Conservation (phyloP, 305 asterid genomes). For the Solanum aculeatissimum region DNA sequence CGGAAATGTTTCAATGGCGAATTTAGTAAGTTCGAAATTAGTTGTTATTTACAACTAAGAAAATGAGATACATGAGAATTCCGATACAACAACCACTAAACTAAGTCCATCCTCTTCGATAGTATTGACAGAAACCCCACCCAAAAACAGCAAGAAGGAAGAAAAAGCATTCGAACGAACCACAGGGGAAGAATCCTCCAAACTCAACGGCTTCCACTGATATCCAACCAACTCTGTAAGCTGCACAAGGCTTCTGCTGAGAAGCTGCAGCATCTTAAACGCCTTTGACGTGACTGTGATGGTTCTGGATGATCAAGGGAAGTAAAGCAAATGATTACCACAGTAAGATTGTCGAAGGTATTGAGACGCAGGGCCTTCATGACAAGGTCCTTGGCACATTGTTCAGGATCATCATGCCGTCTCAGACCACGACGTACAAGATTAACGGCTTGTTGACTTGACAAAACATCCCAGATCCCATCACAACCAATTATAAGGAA, state of each 20-base stretch:
- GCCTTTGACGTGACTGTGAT: conserved; percentile 17
- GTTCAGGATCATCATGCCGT: conserved; percentile 72
- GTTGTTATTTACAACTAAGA: neutral
- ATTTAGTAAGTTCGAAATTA: neutral
- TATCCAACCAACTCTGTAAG: conserved; percentile 44
- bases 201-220: conserved; percentile 22
- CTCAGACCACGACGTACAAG: conserved; percentile 60
- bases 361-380: conserved; percentile 58
- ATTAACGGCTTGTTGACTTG: conserved; percentile 70
- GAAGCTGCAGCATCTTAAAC: conserved; percentile 48
- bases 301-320: conserved; percentile 32
- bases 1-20: neutral
- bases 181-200: neutral
- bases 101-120: neutral
- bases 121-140: neutral
- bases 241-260: conserved; percentile 67
- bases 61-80: neutral
- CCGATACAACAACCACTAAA: neutral
- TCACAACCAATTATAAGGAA: conserved; percentile 81
- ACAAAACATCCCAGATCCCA: conserved; percentile 81
- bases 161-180: neutral
- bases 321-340: conserved; percentile 47
- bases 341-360: conserved; percentile 69
- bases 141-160: neutral
- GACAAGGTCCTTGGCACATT: conserved; percentile 71